A percentile compares a stretch with the other conserved stretches of the same genome.
phyloP scores from a whole-genome alignment of 2,329 filamentous ascomycete species.

The Ascochyta clinopodiicola region DNA sequence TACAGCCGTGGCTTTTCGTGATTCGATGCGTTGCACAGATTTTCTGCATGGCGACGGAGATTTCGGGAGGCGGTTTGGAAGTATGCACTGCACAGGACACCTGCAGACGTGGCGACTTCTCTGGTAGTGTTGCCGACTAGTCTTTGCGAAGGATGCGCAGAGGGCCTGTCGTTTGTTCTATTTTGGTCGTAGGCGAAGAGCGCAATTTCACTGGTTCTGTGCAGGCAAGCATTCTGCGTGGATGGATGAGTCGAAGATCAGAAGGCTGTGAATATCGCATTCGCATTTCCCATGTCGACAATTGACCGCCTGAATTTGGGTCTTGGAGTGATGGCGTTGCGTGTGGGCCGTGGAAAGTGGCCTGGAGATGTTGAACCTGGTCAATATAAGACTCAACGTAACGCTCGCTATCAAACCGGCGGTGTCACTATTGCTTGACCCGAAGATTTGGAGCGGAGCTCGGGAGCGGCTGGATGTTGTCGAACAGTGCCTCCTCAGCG shows the following conservation, averaged over 20 bases:
- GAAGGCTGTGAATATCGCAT: neutral
- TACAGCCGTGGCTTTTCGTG: conserved; percentile 3
- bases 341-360: neutral
- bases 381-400: conserved; percentile 10
- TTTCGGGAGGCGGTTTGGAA: neutral
- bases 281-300: neutral
- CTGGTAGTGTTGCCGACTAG: neutral
- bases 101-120: conserved; percentile 5
- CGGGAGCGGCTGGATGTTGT: neutral
- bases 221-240: neutral
- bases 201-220: conserved; percentile 2
- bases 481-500: neutral
- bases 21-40: neutral
- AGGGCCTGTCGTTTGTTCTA: conserved; percentile 9
- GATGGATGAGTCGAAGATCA: neutral
- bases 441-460: conserved; percentile 1
- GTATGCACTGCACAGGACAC: neutral
- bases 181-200: conserved; percentile 2
- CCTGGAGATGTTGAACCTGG: conserved; percentile 2
- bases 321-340: neutral
- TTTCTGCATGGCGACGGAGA: neutral
- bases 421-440: conserved; percentile 1
- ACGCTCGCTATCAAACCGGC: conserved; percentile 12
- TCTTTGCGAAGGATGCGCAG: neutral
- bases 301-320: neutral